Base-by-base conservation (phyloP, 2,329 filamentous ascomycete species). In the Didymella sp. region DNA sequence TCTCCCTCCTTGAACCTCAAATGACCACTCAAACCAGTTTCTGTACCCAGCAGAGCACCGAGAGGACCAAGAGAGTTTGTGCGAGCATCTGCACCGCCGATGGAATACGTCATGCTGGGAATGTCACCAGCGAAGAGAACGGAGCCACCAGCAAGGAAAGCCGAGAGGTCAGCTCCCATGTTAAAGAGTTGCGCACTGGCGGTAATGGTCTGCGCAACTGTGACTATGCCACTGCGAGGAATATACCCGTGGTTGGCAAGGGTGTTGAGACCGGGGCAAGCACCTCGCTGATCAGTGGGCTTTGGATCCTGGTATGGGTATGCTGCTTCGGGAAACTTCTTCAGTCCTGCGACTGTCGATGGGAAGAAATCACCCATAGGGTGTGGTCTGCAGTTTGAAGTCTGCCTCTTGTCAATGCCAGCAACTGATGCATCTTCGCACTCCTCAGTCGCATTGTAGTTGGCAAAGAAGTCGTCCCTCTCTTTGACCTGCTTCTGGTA, bases 121-220 rank as follows among this genome's bases (percentile, higher is more conserved):
- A 31, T 40, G 24, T 49, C 46, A n/a, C 46, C 35, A 49, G 46
- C 46, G 7, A 49, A 41, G 1, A 41, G n/a, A 41, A 31, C 4
- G 1, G 46, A 49, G 35, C 33, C 35, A 41, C n/a, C 46, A 38
- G 46, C 46, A 30, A 49, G 46, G 35, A 41, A 49, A 2, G 24
- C 33, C 12, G 35, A 27, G 15, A 41, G 46, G 22, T 41, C 35
- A 13, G 46, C 33, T n/a, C 33, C 33, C 33, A 49, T 49, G 46
- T 49, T 41, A 17, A 40, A 49, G 1, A 41, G 11, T 5, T 49
- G 12, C 19, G 33, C 46, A 19, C 33, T 40, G 8, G 33, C 46
- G 17, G 4, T 30, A 24, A 49, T 49, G 15, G 46, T 49, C 46
- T 49, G 33, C 13, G 46, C 46, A 19, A 41, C 35, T n/a, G 35